Evolutionary conservation across 768 basidiomycete species (phyloP).

Genomic region (Tricholoma hemisulphureum): DNA sequence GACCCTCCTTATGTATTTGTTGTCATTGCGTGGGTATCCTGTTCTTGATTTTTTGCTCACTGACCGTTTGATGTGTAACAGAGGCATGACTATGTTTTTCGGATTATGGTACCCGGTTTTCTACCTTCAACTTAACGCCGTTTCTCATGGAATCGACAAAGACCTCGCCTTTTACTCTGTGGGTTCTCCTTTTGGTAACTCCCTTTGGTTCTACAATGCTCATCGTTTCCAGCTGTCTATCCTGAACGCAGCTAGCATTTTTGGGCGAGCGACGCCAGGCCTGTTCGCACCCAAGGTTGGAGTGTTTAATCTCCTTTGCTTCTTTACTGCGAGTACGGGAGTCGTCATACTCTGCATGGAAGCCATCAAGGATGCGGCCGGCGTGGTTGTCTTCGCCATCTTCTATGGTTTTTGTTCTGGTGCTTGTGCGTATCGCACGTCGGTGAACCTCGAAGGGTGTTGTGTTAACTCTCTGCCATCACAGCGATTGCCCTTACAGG

Average conservation of each 20-base stretch:
- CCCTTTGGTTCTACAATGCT: background rate
- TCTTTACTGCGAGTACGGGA: conserved; percentile 10
- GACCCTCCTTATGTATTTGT: conserved; percentile 46
- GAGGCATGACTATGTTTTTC: conserved; percentile 16
- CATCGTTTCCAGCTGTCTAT: conserved; percentile 18
- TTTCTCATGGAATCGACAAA: conserved; percentile 28
- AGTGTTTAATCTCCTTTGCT: conserved; percentile 12
- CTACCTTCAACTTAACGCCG: conserved; percentile 37
- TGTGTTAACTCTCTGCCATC: background rate
- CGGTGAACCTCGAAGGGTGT: background rate
- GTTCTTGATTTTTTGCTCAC: background rate
- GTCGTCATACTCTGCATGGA: conserved; percentile 6
- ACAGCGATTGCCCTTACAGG: background rate
- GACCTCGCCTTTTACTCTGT: conserved; percentile 43
- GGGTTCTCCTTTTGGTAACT: background rate
- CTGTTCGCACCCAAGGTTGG: conserved; percentile 13
- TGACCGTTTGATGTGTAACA: background rate
- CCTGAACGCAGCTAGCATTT: conserved; percentile 16
- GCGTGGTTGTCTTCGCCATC: conserved; percentile 4
- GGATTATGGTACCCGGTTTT: conserved; percentile 37
- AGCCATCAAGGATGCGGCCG: conserved; percentile 4
- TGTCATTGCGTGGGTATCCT: conserved; percentile 32
- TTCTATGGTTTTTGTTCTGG: conserved; percentile 11
- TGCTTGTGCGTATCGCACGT: conserved; percentile 1
- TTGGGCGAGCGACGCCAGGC: conserved; percentile 19